phyloP scores from a whole-genome alignment of 805 yeast genomes.

The Wickerhamia fluorescens region DNA sequence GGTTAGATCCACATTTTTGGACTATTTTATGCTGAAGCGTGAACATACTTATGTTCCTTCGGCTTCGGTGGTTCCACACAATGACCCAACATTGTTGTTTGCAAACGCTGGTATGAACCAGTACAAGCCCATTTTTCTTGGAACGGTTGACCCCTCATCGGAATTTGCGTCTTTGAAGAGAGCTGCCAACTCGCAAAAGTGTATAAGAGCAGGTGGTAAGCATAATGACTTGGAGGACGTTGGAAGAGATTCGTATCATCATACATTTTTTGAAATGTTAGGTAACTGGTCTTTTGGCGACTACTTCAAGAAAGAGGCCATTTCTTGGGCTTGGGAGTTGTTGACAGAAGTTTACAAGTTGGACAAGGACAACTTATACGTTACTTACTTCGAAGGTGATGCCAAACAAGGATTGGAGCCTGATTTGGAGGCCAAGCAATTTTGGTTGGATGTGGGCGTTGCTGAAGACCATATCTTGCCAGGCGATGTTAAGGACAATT shows the following conservation, averaged over 20 bases:
- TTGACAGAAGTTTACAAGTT: conserved; percentile 81
- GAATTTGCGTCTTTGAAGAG: conserved; percentile 79
- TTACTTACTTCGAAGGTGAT: conserved; percentile 96
- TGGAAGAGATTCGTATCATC: conserved; percentile 96
- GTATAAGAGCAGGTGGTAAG: conserved; percentile 99
- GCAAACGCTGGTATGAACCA: conserved; percentile 99
- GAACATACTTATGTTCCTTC: conserved; percentile 83
- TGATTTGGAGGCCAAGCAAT: conserved; percentile 85
- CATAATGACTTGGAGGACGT: conserved; percentile 98
- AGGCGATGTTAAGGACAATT: conserved; percentile 85
- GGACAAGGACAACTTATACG: conserved; percentile 74
- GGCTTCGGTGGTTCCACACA: conserved; percentile 93
- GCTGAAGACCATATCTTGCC: conserved; percentile 88
- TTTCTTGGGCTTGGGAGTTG: conserved; percentile 83
- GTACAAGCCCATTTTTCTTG: conserved; percentile 94
- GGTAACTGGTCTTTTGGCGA: conserved; percentile 99
- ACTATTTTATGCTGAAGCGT: conserved; percentile 57
- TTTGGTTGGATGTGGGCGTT: conserved; percentile 86
- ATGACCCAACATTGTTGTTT: conserved; percentile 92
- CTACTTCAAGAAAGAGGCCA: conserved; percentile 93
- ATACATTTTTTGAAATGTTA: conserved; percentile 97
- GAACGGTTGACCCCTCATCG: conserved; percentile 93
- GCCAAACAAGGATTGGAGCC: conserved; percentile 75
- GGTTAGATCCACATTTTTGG: conserved; percentile 81
- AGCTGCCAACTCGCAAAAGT: conserved; percentile 94